Base-by-base conservation (phyloP, 345 rosid genomes). In the Theobroma cacao region DNA sequence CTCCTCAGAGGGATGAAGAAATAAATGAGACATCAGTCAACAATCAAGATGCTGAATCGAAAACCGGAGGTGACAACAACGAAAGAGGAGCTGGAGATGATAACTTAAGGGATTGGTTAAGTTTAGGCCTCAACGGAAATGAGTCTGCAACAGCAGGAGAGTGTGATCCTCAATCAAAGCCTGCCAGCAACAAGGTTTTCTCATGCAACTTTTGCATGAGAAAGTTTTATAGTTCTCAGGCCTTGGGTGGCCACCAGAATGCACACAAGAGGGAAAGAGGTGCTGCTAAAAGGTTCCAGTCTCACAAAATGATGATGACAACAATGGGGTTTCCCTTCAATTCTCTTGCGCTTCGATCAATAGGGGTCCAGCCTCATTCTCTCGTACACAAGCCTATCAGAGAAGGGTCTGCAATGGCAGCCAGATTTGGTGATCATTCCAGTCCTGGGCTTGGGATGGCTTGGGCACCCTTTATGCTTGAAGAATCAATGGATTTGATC, bases 171-270 rank as follows among this genome's bases (percentile, higher is more conserved):
- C 34, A 45, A 14, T 45, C 74, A 45, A 69, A 45, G 52, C 24
- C 56, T 40, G 66, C 28, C 41, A 24, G 73, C 18, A 53, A 78
- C 84, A 86, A 70, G 64, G 60, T 84, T 10, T 87, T 87, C 79
- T 84, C 87, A 22, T 88, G 90, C 80, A 88, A 88, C 55, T 88
- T 85, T 41, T 88, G 90, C 76, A 66, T 62, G 86, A 84, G 89
- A 36, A 85, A 82, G 72, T 85, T 88, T 43, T 85, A 85, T 28
- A 88, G 87, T 70, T 88, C 90, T 18, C 90, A 88, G 34, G 90
- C 90, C 3, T 72, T 86, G 30, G 90, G 90, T 5, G 90, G 89
- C 11, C 90, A 88, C 41, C 90, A 85, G 48, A 88, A 88, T 43
- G 89, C 90, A 30, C 90, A 88, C 79, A 84, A 85, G 63, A 71